Percentiles rank a stretch among this genome's conserved stretches.
phyloP scores from a whole-genome alignment of 768 basidiomycete species.

The Kwoniella europaea region DNA sequence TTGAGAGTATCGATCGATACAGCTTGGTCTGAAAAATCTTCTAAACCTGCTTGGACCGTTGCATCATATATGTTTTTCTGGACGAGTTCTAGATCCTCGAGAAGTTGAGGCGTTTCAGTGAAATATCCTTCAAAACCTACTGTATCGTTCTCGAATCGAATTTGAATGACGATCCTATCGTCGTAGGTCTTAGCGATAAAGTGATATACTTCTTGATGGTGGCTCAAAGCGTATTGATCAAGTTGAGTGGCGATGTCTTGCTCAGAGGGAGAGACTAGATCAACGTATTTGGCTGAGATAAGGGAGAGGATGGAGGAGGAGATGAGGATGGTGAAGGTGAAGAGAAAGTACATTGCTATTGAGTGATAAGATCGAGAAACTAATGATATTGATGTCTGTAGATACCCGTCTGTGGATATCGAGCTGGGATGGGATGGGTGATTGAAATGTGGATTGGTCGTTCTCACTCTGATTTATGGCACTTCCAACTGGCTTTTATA shows the following conservation, averaged over 20 bases:
- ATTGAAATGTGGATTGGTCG: no score
- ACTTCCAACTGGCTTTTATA: no score
- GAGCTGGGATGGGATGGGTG: no score
- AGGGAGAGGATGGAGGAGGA: background rate
- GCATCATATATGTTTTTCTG: slow-evolving; percentile 3
- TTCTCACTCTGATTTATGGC: no score
- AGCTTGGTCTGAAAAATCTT: background rate
- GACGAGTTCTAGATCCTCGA: background rate
- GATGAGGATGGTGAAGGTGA: background rate
- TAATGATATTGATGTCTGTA: no score
- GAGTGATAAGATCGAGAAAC: background rate
- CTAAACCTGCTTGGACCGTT: slow-evolving; percentile 2
- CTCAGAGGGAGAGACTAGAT: background rate
- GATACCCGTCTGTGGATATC: no score
- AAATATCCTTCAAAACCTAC: slow-evolving; percentile 4
- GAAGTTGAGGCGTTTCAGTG: background rate
- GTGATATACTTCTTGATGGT: background rate
- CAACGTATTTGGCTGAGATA: background rate
- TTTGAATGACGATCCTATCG: slow-evolving; percentile 4
- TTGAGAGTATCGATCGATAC: background rate
- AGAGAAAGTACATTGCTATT: background rate
- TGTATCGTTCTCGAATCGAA: slow-evolving; percentile 12
- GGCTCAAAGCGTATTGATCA: background rate
- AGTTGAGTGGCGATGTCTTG: background rate
- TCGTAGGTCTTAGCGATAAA: slow-evolving; percentile 3